A percentile compares a stretch with the other conserved stretches of the same genome.
phyloP scores from a whole-genome alignment of 768 basidiomycete genomes.

The Lactifluus echinatus region DNA sequence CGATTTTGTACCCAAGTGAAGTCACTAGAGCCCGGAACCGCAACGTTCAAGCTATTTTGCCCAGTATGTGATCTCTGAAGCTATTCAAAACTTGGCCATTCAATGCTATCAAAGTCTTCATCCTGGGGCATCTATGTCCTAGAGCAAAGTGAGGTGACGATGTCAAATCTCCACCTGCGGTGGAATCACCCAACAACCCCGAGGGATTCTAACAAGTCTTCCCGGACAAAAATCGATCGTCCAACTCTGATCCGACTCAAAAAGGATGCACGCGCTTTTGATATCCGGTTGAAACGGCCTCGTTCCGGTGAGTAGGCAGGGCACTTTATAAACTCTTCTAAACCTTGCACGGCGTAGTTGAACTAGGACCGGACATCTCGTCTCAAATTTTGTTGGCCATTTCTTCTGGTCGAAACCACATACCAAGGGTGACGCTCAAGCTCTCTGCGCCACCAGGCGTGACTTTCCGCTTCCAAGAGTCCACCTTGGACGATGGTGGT shows the following conservation, averaged over 20 bases:
- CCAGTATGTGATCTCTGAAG: constrained; percentile 44
- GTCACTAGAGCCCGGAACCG: constrained; percentile 50
- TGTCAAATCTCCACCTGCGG: constrained; percentile 58
- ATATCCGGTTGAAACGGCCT: constrained; percentile 57
- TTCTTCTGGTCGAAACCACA: constrained; percentile 60
- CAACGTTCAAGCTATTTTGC: constrained; percentile 52
- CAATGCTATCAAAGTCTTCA: constrained; percentile 29
- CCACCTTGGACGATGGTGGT: constrained; percentile 33
- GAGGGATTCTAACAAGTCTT: constrained; percentile 19
- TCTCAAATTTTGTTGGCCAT: constrained; percentile 47
- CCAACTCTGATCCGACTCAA: constrained; percentile 51
- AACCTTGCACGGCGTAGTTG: background rate
- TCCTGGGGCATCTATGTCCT: constrained; percentile 59
- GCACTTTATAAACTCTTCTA: constrained; percentile 11
- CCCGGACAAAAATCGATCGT: constrained; percentile 24
- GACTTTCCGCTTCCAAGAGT: constrained; percentile 37
- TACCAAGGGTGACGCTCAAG: constrained; percentile 45
- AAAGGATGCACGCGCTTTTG: constrained; percentile 50
- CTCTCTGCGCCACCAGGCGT: constrained; percentile 48
- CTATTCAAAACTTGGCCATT: background rate
- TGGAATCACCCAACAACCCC: constrained; percentile 42
- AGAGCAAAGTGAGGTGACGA: constrained; percentile 57
- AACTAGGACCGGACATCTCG: constrained; percentile 60
- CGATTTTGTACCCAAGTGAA: constrained; percentile 40
- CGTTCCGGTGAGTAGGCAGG: constrained; percentile 23